phyloP scores from a whole-genome alignment of 2,329 filamentous ascomycete species.

The Microascus cirrosus region DNA sequence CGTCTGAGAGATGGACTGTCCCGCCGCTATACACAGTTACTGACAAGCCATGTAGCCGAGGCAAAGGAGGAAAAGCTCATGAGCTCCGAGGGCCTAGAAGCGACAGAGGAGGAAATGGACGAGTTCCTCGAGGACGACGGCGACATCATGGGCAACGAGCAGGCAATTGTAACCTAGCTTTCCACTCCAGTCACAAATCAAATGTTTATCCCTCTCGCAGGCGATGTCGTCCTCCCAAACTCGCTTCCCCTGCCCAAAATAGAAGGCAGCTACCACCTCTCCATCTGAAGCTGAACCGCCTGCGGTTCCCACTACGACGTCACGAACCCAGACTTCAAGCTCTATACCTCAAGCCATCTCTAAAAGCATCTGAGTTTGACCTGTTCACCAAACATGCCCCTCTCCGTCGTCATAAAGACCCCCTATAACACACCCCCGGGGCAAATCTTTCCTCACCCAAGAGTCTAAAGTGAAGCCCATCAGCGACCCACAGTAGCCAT shows the following conservation, averaged over 20 bases:
- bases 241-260: neutral
- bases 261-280: neutral
- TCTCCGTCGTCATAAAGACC: neutral
- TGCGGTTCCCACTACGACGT: neutral
- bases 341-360: neutral
- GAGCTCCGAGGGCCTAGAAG: constrained; percentile 55
- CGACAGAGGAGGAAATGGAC: constrained; percentile 50
- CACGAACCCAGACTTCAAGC: neutral
- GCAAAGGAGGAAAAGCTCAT: constrained; percentile 58
- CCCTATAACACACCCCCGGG: neutral
- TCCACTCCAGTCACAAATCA: neutral
- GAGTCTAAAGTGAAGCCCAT: neutral
- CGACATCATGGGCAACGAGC: constrained; percentile 10
- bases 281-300: neutral
- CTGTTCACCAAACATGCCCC: neutral
- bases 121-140: constrained; percentile 33
- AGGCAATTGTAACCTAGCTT: neutral
- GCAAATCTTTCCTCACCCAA: neutral
- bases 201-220: neutral
- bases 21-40: constrained; percentile 2
- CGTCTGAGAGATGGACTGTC: neutral
- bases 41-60: constrained; percentile 35
- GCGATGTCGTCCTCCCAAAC: neutral
- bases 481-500: neutral
- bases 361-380: neutral